These are phyloP conservation scores for Dipodascus geniculatus DNA, from an alignment of 805 yeast genomes.

Conservation along the genomic window DNA sequence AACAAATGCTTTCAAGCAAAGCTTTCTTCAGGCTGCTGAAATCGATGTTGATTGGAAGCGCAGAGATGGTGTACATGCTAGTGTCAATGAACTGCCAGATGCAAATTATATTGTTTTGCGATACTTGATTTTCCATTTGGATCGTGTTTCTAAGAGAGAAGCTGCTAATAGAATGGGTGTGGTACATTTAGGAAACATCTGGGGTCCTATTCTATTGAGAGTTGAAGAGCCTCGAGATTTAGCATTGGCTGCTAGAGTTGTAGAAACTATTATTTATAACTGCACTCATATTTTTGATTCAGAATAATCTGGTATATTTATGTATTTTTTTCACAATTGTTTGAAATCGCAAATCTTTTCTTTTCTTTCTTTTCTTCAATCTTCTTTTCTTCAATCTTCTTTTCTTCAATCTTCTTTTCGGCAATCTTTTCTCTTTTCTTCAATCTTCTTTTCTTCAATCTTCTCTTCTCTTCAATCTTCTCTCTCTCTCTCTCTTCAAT, in stretches of 20 bases:
- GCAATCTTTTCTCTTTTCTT: no score
- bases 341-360: no score
- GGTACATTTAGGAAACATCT: slow-evolving; percentile 72
- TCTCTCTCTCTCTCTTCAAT: no score
- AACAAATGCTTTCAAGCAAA: slow-evolving; percentile 46
- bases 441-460: no score
- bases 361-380: no score
- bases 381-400: no score
- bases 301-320: no score
- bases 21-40: slow-evolving; percentile 59
- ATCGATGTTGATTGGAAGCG: slow-evolving; percentile 50
- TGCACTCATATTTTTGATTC: slow-evolving; percentile 74
- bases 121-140: slow-evolving; percentile 73
- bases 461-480: no score
- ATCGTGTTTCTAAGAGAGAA: slow-evolving; percentile 54
- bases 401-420: no score
- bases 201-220: slow-evolving; percentile 85
- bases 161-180: slow-evolving; percentile 68
- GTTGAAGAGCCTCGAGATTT: slow-evolving; percentile 44
- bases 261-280: slow-evolving; percentile 74
- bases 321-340: no score
- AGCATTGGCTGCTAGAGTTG: slow-evolving; percentile 61
- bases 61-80: slow-evolving; percentile 69
- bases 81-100: slow-evolving; percentile 84
- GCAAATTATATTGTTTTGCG: slow-evolving; percentile 90